Percentiles rank a stretch among this genome's conserved stretches.
phyloP scores from a whole-genome alignment of 345 rosid genomes.

The Toxicodendron radicans region DNA sequence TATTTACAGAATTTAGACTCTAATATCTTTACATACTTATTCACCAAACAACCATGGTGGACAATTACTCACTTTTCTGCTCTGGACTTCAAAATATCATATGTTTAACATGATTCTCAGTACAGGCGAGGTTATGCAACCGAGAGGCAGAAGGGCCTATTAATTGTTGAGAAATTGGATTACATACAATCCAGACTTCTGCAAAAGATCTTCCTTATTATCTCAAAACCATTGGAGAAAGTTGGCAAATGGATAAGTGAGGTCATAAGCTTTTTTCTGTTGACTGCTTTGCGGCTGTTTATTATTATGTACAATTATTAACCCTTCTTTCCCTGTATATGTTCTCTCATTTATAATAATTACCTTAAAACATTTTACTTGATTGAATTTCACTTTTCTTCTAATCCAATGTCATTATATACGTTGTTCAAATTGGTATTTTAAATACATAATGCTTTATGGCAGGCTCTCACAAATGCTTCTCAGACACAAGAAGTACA shows the following conservation, averaged over 20 bases:
- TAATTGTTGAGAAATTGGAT: slow-evolving; percentile 89
- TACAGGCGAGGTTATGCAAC: slow-evolving; percentile 93
- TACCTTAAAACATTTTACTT: not conserved
- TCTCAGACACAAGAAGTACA: slow-evolving; percentile 49
- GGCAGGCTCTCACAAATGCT: slow-evolving; percentile 54
- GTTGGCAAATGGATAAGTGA: slow-evolving; percentile 66
- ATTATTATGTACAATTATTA: slow-evolving; percentile 1
- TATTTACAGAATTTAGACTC: not conserved
- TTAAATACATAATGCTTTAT: slow-evolving; percentile 24
- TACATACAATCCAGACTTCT: slow-evolving; percentile 85
- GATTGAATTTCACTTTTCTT: not conserved
- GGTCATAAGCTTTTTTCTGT: slow-evolving; percentile 42
- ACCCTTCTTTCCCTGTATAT: not conserved
- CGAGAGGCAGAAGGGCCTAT: slow-evolving; percentile 82
- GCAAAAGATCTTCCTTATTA: slow-evolving; percentile 50
- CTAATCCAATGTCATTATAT: not conserved
- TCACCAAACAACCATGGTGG: not conserved
- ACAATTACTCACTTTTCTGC: not conserved
- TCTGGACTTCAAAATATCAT: not conserved
- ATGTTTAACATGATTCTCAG: slow-evolving; percentile 16
- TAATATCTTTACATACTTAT: not conserved
- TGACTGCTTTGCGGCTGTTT: slow-evolving; percentile 1
- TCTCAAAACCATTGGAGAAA: slow-evolving; percentile 78
- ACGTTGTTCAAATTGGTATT: not conserved
- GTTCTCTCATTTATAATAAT: not conserved